Percentiles rank a stretch among this genome's conserved stretches.
Conservation (phyloP, 257 asterid genomes). For the Ocimum tenuiflorum region DNA sequence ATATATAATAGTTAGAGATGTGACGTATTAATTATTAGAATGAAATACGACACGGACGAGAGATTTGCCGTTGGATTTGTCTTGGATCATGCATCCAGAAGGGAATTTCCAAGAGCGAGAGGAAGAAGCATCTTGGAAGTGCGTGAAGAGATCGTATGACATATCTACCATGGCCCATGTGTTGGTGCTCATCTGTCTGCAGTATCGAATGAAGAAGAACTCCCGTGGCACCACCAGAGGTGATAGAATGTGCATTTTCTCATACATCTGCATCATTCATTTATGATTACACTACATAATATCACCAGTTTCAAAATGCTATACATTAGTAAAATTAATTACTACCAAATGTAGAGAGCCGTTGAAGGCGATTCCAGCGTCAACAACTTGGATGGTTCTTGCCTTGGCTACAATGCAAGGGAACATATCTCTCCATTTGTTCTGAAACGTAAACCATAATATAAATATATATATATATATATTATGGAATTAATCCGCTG, state of each 20-base stretch:
- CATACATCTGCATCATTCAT: conserved; percentile 57
- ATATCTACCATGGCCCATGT: conserved; percentile 58
- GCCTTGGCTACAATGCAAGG: conserved; percentile 48
- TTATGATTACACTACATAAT: no score
- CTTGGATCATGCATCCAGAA: conserved; percentile 66
- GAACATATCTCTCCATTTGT: conserved; percentile 54
- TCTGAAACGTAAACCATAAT: conserved; percentile 27
- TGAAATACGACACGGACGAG: conserved; percentile 24
- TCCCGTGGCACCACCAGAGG: conserved; percentile 74
- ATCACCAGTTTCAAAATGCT: no score
- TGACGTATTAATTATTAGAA: neutral
- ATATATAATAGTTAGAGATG: conserved; percentile 19
- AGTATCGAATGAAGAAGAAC: conserved; percentile 43
- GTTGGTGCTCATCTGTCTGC: conserved; percentile 30
- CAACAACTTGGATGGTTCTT: conserved; percentile 36
- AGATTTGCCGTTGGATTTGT: conserved; percentile 48
- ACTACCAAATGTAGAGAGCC: conserved; percentile 57
- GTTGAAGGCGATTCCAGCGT: conserved; percentile 25
- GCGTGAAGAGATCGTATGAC: conserved; percentile 42
- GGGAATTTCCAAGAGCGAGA: conserved; percentile 57
- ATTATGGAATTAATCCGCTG: no score
- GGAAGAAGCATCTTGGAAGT: conserved; percentile 30
- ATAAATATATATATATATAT: no score
- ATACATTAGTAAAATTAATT: no score
- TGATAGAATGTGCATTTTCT: conserved; percentile 55